Conservation (phyloP, 208 protist genomes). For the Acanthamoeba royreba region DNA sequence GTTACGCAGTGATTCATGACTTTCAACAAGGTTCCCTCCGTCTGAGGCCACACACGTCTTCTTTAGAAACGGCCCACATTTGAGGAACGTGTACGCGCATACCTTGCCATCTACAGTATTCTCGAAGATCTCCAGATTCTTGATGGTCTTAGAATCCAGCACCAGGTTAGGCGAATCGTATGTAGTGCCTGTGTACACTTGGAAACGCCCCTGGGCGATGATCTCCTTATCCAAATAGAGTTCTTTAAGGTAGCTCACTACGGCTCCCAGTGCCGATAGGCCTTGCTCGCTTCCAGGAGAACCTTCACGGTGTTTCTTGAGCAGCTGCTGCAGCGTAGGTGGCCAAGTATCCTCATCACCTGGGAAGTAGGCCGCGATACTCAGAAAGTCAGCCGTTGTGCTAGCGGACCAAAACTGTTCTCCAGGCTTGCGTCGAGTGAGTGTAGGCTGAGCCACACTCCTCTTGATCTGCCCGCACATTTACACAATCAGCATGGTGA, state of each 20-base stretch:
- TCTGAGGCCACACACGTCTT: not conserved
- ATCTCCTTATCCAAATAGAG: slow-evolving; percentile 56
- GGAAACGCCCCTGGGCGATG: not conserved
- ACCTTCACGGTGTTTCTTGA: not conserved
- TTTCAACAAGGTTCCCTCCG: not conserved
- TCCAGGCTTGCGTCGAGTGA: not conserved
- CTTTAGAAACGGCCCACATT: too few relatives aligned
- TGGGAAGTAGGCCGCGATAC: not conserved
- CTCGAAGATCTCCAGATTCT: slow-evolving; percentile 13
- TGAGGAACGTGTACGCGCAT: not conserved
- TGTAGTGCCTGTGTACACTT: not conserved
- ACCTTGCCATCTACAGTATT: slow-evolving; percentile 10
- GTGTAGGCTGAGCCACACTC: not conserved
- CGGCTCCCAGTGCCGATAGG: slow-evolving; percentile 56
- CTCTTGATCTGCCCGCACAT: not conserved
- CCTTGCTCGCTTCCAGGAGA: not conserved
- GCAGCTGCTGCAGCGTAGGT: not conserved
- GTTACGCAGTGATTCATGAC: not conserved
- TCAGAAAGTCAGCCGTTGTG: not conserved
- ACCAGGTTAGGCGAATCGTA: not conserved
- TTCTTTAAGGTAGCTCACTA: slow-evolving; percentile 59
- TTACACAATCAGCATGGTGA: not conserved
- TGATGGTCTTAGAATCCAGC: not conserved
- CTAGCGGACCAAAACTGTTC: not conserved
- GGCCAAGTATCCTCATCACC: not conserved